Percentiles rank a stretch among this genome's conserved stretches.
Conservation (phyloP, 371 early-diverging fungal genomes). For the Rhizopus microsporus region DNA sequence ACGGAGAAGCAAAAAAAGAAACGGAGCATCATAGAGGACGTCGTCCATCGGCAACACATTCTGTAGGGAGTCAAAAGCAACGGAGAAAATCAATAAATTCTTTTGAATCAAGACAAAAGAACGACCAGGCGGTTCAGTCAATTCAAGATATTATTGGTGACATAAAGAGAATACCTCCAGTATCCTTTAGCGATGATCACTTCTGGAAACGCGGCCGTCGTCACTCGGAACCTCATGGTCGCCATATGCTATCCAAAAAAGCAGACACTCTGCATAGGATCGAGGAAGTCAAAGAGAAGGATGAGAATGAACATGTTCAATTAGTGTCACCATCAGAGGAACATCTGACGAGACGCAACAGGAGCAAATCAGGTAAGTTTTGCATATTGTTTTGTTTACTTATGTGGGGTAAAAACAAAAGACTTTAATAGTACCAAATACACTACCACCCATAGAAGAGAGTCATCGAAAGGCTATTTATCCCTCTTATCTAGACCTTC, state of each 20-base stretch:
- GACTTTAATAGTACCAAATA: conserved; percentile 13
- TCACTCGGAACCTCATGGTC: conserved; percentile 30
- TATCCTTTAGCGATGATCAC: conserved; percentile 1
- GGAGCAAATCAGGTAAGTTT: conserved; percentile 28
- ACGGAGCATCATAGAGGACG: not conserved
- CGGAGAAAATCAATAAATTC: not conserved
- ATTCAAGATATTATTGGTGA: conserved; percentile 43
- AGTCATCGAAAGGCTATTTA: conserved; percentile 24
- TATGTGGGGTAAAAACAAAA: not conserved
- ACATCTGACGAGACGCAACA: conserved; percentile 11
- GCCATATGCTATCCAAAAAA: not conserved
- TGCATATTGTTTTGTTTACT: not conserved
- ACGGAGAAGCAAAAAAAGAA: not conserved
- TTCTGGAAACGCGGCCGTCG: conserved; percentile 21
- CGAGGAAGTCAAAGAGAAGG: conserved; percentile 8
- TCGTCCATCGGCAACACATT: not conserved
- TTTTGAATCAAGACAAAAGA: not conserved
- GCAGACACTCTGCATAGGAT: not conserved
- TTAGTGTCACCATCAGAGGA: conserved; percentile 9
- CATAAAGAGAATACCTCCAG: conserved; percentile 33
- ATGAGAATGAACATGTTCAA: conserved; percentile 3
- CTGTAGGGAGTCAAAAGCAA: not conserved
- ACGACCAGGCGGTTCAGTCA: conserved; percentile 31
- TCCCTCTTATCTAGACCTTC: conserved; percentile 25
- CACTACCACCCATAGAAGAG: not conserved